These are phyloP conservation scores for Fusarium globosum DNA, from an alignment of 2,329 filamentous ascomycete species.

Conservation along the genomic window DNA sequence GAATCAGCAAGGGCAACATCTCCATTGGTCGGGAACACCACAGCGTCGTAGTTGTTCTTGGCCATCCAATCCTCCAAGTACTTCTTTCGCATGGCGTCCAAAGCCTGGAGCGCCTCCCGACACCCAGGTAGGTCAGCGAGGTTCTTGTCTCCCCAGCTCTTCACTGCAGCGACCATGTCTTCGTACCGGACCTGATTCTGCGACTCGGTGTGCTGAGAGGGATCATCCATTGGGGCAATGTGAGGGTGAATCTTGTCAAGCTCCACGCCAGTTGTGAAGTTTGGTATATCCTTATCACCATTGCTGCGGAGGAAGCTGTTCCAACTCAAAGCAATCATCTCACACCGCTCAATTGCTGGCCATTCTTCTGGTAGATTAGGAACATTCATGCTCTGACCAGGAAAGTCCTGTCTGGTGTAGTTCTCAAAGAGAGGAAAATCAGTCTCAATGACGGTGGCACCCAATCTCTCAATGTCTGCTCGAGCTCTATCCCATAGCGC, in stretches of 20 bases:
- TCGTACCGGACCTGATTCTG: conserved; percentile 11
- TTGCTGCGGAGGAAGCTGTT: not conserved
- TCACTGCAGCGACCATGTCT: not conserved
- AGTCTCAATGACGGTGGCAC: not conserved
- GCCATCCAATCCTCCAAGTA: conserved; percentile 1
- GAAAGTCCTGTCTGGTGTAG: not conserved
- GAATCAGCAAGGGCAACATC: conserved; percentile 62
- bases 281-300: not conserved
- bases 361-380: not conserved
- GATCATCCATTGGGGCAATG: conserved; percentile 3
- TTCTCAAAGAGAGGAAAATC: not conserved
- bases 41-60: not conserved
- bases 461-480: fast-evolving
- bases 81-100: not conserved
- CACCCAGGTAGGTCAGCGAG: not conserved
- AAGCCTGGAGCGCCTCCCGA: not conserved
- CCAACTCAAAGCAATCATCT: conserved; percentile 6
- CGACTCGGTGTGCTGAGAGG: not conserved
- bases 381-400: not conserved
- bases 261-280: not conserved
- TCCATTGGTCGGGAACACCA: conserved; percentile 55
- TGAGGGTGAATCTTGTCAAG: not conserved
- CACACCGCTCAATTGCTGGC: not conserved
- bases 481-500: not conserved
- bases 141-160: not conserved